Percentiles rank a stretch among this genome's conserved stretches.
phyloP scores from a whole-genome alignment of 2,329 filamentous ascomycete species.

The Cladophialophora chaetospira region DNA sequence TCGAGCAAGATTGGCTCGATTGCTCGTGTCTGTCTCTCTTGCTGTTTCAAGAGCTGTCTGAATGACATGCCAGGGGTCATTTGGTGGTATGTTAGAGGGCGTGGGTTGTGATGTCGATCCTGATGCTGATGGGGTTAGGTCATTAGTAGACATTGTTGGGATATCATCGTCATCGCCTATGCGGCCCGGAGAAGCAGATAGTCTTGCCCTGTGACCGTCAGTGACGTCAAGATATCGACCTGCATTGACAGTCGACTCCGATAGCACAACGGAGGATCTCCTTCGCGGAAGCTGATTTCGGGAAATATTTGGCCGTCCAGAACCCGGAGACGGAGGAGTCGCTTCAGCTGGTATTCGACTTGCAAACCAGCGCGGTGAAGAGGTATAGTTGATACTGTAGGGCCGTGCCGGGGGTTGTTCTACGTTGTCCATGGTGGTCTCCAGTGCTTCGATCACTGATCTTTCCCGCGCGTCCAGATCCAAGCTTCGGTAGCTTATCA shows the following conservation, averaged over 20 bases:
- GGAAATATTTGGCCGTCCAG: neutral
- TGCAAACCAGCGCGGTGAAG: constrained; percentile 23
- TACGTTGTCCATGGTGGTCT: constrained; percentile 29
- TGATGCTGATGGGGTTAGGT: constrained; percentile 11
- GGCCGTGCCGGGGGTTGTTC: constrained; percentile 16
- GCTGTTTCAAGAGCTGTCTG: constrained; percentile 28
- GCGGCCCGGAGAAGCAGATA: constrained; percentile 46
- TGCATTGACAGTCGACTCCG: constrained; percentile 37
- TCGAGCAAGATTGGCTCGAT: constrained; percentile 18
- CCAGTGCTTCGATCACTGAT: constrained; percentile 30
- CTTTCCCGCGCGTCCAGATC: constrained; percentile 31
- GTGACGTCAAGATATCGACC: constrained; percentile 35
- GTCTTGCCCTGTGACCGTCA: constrained; percentile 41
- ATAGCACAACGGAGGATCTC: constrained; percentile 45
- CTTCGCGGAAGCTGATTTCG: constrained; percentile 40
- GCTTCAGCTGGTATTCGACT: constrained; percentile 9
- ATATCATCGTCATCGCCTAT: constrained; percentile 37
- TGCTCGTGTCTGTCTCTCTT: constrained; percentile 19
- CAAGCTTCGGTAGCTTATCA: constrained; percentile 24
- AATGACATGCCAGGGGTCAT: constrained; percentile 32
- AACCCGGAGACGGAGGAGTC: neutral
- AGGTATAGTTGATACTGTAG: constrained; percentile 31
- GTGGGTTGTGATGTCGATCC: constrained; percentile 8
- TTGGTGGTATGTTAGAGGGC: constrained; percentile 22
- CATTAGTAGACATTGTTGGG: constrained; percentile 12